Conservation (phyloP, 1,284 basidiomycete species). For the Trametes sp. region DNA sequence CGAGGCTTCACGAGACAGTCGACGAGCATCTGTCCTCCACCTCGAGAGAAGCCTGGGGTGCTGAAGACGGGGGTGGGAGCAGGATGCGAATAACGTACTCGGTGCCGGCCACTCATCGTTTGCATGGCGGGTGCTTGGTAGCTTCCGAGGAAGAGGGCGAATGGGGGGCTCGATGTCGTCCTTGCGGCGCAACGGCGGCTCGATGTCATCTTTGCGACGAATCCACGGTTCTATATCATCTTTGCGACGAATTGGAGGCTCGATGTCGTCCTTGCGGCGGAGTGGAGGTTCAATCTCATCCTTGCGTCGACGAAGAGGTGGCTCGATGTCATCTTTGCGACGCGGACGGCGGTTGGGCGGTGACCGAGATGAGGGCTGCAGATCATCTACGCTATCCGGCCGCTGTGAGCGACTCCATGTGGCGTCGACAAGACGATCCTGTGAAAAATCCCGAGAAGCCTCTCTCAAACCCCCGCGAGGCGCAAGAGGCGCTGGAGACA, state of each 20-base stretch:
- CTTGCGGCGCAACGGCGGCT: conserved; percentile 21
- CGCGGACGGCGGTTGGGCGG: conserved; percentile 24
- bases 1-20: conserved; percentile 59
- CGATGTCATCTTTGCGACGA: conserved; percentile 29
- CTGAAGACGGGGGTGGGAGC: conserved; percentile 52
- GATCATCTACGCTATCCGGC: conserved; percentile 24
- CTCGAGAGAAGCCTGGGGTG: conserved; percentile 54
- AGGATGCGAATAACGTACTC: conserved; percentile 83
- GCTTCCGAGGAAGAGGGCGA: conserved; percentile 26
- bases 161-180: conserved; percentile 21
- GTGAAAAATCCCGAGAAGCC: conserved; percentile 20
- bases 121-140: conserved; percentile 44
- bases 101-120: conserved; percentile 58
- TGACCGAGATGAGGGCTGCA: conserved; percentile 30
- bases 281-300: conserved; percentile 22
- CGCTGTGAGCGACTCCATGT: conserved; percentile 33
- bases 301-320: conserved; percentile 22
- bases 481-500: conserved; percentile 28
- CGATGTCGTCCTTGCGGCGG: conserved; percentile 28
- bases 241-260: conserved; percentile 17
- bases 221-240: conserved; percentile 20
- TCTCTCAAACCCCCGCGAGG: conserved; percentile 31
- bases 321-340: conserved; percentile 26
- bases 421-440: conserved; percentile 23
- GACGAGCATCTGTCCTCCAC: conserved; percentile 54